Base-by-base conservation (phyloP, 352 stramenopile genomes). In the Pythium biforme region DNA sequence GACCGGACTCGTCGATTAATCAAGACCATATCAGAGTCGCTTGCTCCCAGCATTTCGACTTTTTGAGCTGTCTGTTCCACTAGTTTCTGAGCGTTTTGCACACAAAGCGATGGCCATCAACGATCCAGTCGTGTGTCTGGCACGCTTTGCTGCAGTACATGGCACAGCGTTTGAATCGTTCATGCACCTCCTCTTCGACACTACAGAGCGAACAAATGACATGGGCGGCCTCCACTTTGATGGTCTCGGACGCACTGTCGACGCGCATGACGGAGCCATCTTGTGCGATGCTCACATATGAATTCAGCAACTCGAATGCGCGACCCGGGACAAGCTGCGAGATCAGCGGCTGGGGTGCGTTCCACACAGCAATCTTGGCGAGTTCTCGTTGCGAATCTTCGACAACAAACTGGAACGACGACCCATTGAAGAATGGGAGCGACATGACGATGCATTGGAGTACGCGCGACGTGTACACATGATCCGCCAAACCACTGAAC, bases 311-410 rank as follows among this genome's bases (percentile, higher is more conserved):
- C 1, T 26, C 7, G 11, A 66, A 23, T 23, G 11, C 46, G 3
- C 57, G 46, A 11, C 57, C 57, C 29, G 47, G 57, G 1, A 41
- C 23, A 19, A 64, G 59, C 50, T 53, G 39, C 15, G 20, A 19
- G 22, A 59, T 50, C 39, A 66, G 14, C 25, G 25, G 20, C 10
- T 31, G 4, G 2, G 37, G 15, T 3, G 59, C 48, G 20, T 66
- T 59, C 37, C 54, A 59, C 22, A 59, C 19, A 5, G 49, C 59
- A 5, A 66, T 25, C 4, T 26, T 48, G 2, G n/a, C 19, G 1
- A 49, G 59, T 34, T 66, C 59, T 10, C 59, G 59, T 19, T 59
- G 23, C n/a, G 59, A 59, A 14, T 66, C 59, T 15, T 66, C 59
- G 7, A 66, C 59, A 7, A 66, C 19, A 10, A 59, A 37, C 3